A percentile compares a stretch with the other conserved stretches of the same genome.
These are phyloP conservation scores for Agrostemma githago DNA, from an alignment of 148 eudicot genomes.

Conservation along the genomic window DNA sequence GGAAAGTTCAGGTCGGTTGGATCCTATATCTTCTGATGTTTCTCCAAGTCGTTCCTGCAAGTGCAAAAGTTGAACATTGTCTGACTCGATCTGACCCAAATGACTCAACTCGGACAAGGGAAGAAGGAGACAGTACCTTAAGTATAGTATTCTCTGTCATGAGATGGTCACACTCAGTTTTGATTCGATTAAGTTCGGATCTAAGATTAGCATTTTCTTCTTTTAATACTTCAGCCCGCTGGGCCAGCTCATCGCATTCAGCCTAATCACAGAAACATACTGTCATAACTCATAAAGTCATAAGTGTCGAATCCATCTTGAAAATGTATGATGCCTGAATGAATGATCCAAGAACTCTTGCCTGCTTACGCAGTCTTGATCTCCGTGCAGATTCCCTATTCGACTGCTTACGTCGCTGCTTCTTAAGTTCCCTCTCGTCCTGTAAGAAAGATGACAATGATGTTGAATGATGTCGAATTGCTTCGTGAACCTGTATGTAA, in stretches of 20 bases:
- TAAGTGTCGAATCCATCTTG: background rate
- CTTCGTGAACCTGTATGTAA: no score
- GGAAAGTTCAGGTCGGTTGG: slow-evolving; percentile 37
- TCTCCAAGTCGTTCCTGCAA: slow-evolving; percentile 87
- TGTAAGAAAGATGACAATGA: slow-evolving; percentile 28
- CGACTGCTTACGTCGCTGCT: slow-evolving; percentile 95
- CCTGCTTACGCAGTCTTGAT: slow-evolving; percentile 97
- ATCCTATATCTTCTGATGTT: slow-evolving; percentile 41
- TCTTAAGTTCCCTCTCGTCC: slow-evolving; percentile 97
- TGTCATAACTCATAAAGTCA: background rate
- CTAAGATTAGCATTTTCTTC: slow-evolving; percentile 88
- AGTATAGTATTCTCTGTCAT: slow-evolving; percentile 61
- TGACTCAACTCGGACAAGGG: background rate
- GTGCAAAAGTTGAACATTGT: slow-evolving; percentile 30
- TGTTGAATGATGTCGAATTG: background rate
- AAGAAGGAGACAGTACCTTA: slow-evolving; percentile 40
- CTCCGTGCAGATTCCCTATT: slow-evolving; percentile 97
- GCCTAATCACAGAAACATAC: slow-evolving; percentile 40
- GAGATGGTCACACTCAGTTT: slow-evolving; percentile 74
- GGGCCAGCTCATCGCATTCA: slow-evolving; percentile 91
- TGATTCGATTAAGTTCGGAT: slow-evolving; percentile 62
- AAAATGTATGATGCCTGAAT: background rate
- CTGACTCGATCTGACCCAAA: background rate
- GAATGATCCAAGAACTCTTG: slow-evolving; percentile 19
- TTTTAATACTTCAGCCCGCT: slow-evolving; percentile 76